Conservation (phyloP, 495 filamentous ascomycete species). For the Lasiosphaeriaceae sp. region DNA sequence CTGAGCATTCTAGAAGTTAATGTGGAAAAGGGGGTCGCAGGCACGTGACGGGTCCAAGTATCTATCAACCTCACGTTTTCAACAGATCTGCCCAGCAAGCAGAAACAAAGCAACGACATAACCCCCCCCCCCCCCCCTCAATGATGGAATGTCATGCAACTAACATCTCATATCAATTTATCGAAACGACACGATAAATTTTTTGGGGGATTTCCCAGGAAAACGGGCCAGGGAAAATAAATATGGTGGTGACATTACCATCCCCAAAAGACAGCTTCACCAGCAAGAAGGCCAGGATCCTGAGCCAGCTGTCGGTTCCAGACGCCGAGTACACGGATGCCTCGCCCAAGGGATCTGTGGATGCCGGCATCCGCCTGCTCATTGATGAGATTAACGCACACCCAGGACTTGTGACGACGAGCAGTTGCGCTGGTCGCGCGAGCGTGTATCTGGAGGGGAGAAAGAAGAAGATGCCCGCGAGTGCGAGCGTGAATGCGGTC, state of each 20-base stretch:
- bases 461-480: slow-evolving; percentile 39
- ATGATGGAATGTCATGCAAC: too few species aligned
- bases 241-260: slow-evolving; percentile 13
- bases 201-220: too few species aligned
- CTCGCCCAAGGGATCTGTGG: slow-evolving; percentile 83
- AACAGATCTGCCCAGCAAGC: background rate
- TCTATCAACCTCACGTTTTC: background rate
- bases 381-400: slow-evolving; percentile 69
- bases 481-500: too few species aligned
- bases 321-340: slow-evolving; percentile 66
- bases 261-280: slow-evolving; percentile 41
- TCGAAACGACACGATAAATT: too few species aligned
- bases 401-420: slow-evolving; percentile 80
- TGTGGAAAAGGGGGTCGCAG: too few species aligned
- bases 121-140: too few species aligned
- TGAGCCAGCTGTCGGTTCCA: slow-evolving; percentile 59
- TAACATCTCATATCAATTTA: too few species aligned
- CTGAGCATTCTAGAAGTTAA: too few species aligned
- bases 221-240: background rate
- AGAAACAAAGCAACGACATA: too few species aligned
- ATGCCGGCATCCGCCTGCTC: slow-evolving; percentile 68
- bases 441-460: slow-evolving; percentile 81
- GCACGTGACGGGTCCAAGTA: too few species aligned
- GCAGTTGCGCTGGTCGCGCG: slow-evolving; percentile 81
- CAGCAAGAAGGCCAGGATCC: slow-evolving; percentile 60